These are phyloP conservation scores for Pyrrhoderma lamaoense DNA, from an alignment of 1,284 basidiomycete species.

Conservation along the genomic window DNA sequence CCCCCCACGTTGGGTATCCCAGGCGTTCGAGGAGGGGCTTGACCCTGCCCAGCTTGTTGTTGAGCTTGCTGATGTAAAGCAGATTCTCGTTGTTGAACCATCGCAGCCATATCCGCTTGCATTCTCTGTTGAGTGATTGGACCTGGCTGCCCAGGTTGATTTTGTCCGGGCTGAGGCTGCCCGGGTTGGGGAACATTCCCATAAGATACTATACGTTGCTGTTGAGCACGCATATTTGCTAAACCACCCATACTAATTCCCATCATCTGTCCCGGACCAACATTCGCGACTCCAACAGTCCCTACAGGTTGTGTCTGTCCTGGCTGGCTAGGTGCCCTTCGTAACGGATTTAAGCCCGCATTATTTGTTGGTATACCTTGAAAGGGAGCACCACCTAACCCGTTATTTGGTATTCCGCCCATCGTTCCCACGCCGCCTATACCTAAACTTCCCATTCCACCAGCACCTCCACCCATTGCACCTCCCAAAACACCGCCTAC, in stretches of 20 bases:
- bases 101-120: neutral
- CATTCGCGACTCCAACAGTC: neutral
- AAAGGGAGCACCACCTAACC: neutral
- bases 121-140: neutral
- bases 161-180: conserved; percentile 4
- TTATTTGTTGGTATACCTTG: neutral
- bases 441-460: neutral
- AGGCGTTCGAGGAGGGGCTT: neutral
- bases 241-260: conserved; percentile 5
- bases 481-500: neutral
- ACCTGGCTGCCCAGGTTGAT: conserved; percentile 5
- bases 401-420: neutral
- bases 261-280: neutral
- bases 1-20: neutral
- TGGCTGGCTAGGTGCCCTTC: conserved; percentile 10
- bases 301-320: conserved; percentile 1
- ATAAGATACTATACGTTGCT: neutral
- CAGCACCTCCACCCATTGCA: neutral
- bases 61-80: conserved; percentile 4
- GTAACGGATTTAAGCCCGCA: conserved; percentile 3
- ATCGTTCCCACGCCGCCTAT: neutral
- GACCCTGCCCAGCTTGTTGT: conserved; percentile 1
- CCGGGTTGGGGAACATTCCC: conserved; percentile 4
- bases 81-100: neutral
- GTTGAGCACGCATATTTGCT: conserved; percentile 5